Percentiles rank a stretch among this genome's conserved stretches.
Conservation (phyloP, 495 filamentous ascomycete genomes). For the Aspergillus biplanus region DNA sequence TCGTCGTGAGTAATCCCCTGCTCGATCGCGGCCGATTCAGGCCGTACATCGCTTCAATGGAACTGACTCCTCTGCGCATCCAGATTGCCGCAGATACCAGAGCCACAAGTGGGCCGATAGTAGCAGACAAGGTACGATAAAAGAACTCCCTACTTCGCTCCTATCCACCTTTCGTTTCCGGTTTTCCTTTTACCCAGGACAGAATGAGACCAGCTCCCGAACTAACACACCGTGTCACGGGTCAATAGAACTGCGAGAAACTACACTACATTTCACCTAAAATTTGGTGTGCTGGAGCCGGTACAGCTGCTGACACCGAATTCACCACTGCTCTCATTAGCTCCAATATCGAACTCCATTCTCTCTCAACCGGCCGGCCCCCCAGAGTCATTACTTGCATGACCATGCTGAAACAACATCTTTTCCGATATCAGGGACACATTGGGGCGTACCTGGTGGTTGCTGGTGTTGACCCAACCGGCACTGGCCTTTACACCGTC, state of each 20-base stretch:
- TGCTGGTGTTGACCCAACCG: slow-evolving; percentile 95
- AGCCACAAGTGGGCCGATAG: slow-evolving; percentile 96
- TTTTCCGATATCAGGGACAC: slow-evolving; percentile 97
- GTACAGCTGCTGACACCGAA: slow-evolving; percentile 97
- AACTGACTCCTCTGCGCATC: slow-evolving; percentile 11
- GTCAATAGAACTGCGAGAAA: slow-evolving; percentile 91
- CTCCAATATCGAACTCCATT: slow-evolving; percentile 96
- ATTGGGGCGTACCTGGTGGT: slow-evolving; percentile 98
- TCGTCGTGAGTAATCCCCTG: slow-evolving; percentile 67
- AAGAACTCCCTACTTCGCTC: neutral
- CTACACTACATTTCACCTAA: slow-evolving; percentile 98
- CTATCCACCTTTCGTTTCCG: no score
- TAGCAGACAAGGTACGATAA: slow-evolving; percentile 87
- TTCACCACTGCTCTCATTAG: slow-evolving; percentile 99
- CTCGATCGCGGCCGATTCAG: neutral
- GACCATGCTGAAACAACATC: slow-evolving; percentile 99
- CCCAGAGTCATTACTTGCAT: slow-evolving; percentile 98
- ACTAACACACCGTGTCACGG: neutral
- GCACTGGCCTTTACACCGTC: slow-evolving; percentile 94
- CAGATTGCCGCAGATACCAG: slow-evolving; percentile 96
- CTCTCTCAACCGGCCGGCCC: slow-evolving; percentile 91
- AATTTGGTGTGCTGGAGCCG: slow-evolving; percentile 99
- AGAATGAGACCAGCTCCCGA: neutral
- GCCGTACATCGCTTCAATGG: neutral
- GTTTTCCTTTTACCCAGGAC: neutral